Evolutionary conservation across 768 basidiomycete genomes (phyloP).

Genomic region (Hebeloma cylindrosporum): DNA sequence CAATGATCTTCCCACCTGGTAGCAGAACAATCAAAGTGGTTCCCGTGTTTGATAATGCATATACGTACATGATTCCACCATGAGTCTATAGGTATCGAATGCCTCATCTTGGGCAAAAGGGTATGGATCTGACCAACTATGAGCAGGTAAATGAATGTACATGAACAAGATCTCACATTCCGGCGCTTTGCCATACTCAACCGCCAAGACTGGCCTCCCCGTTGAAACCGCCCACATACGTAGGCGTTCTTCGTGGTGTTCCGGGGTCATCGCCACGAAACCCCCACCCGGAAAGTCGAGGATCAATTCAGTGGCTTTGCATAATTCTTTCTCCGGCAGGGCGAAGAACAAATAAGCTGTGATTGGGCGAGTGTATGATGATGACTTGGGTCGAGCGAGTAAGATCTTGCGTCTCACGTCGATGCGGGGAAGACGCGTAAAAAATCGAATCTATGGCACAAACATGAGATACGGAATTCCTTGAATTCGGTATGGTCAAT

Average conservation of each 20-base stretch:
- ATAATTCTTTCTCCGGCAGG: slow-evolving; percentile 61
- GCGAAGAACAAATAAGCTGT: slow-evolving; percentile 82
- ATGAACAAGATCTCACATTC: slow-evolving; percentile 62
- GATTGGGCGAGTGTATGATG: slow-evolving; percentile 79
- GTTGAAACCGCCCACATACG: slow-evolving; percentile 82
- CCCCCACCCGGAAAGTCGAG: slow-evolving; percentile 96
- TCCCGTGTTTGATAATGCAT: background rate
- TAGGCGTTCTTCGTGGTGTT: slow-evolving; percentile 94
- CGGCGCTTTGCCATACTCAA: slow-evolving; percentile 96
- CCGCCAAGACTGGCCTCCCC: slow-evolving; percentile 74
- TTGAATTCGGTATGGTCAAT: slow-evolving; percentile 28
- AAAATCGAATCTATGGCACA: slow-evolving; percentile 58
- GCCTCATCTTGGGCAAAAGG: slow-evolving; percentile 96
- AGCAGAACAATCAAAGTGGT: slow-evolving; percentile 7
- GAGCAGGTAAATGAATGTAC: slow-evolving; percentile 3
- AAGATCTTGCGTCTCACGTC: slow-evolving; percentile 71
- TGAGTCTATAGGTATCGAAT: slow-evolving; percentile 83
- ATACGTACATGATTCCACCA: slow-evolving; percentile 66
- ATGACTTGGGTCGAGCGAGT: slow-evolving; percentile 78
- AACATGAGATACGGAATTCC: slow-evolving; percentile 4
- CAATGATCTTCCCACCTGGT: slow-evolving; percentile 70
- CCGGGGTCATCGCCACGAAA: slow-evolving; percentile 94
- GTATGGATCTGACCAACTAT: slow-evolving; percentile 74
- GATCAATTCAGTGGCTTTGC: slow-evolving; percentile 73
- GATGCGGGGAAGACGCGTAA: slow-evolving; percentile 65